phyloP scores from a whole-genome alignment of 2,329 filamentous ascomycete species.

The Beauveria australis region DNA sequence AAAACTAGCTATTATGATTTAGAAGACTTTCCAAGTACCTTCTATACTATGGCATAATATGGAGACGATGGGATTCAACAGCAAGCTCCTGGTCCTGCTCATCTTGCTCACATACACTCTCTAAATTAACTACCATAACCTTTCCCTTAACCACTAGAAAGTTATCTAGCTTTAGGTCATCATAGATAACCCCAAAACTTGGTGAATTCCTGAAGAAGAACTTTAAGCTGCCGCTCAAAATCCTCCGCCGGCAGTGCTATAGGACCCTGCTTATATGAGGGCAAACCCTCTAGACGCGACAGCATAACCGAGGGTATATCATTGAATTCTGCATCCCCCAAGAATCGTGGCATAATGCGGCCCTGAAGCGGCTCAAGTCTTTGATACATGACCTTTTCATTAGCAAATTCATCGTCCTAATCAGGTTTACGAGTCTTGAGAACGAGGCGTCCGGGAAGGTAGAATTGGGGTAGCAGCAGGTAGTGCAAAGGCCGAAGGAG shows the following conservation, averaged over 20 bases:
- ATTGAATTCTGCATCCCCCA: neutral
- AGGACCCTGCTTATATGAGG: neutral
- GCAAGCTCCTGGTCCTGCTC: neutral
- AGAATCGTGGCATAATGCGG: neutral
- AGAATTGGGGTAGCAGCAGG: neutral
- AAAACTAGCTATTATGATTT: neutral
- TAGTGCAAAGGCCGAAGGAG: neutral
- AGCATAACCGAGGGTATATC: neutral
- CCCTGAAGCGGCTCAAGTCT: neutral
- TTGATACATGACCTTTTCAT: neutral
- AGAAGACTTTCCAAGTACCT: neutral
- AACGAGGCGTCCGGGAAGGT: neutral
- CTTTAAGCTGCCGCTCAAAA: neutral
- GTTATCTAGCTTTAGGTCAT: neutral
- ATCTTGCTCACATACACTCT: neutral
- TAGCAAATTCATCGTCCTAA: neutral
- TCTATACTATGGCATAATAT: neutral
- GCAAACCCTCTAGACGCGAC: neutral
- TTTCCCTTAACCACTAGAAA: neutral
- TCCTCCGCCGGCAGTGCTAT: neutral
- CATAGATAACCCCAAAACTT: neutral
- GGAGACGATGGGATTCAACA: neutral
- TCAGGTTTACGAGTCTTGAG: neutral
- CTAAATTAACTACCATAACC: neutral
- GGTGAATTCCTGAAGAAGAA: neutral